A percentile compares a stretch with the other conserved stretches of the same genome.
Evolutionary conservation across 78 protist species (phyloP).

Genomic region (Dictyostelium intermedium): DNA sequence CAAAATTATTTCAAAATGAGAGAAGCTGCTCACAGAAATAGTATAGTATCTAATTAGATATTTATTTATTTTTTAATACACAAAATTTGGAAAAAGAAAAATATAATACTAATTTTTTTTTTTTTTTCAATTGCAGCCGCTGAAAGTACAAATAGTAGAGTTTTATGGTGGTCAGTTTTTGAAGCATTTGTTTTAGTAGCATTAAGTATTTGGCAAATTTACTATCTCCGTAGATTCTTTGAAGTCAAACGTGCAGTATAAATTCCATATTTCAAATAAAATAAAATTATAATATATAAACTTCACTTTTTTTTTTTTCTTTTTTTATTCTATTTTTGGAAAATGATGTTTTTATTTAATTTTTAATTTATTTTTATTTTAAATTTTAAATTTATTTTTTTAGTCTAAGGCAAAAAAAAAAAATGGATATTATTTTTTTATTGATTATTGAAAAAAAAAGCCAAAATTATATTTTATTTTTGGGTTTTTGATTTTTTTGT

Average conservation of each 20-base stretch:
- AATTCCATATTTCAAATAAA: constrained; percentile 2
- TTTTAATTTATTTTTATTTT: not conserved
- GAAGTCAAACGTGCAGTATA: constrained; percentile 90
- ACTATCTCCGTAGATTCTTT: constrained; percentile 90
- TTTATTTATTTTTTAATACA: not conserved
- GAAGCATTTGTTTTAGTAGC: constrained; percentile 87
- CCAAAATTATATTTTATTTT: no score
- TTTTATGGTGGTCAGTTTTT: constrained; percentile 93
- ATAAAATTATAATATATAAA: not conserved
- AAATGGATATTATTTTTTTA: no score
- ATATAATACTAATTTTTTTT: not conserved
- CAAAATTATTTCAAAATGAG: constrained; percentile 89
- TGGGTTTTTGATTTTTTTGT: no score
- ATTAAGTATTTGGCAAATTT: constrained; percentile 91
- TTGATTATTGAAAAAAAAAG: no score
- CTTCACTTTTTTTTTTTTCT: not conserved
- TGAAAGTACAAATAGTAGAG: constrained; percentile 92
- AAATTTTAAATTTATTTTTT: no score
- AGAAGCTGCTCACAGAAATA: constrained; percentile 90
- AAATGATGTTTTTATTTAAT: not conserved
- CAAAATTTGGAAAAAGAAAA: not conserved
- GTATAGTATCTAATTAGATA: constrained; percentile 12
- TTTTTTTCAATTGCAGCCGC: constrained; percentile 79
- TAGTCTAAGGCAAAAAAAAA: no score
- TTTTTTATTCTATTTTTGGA: not conserved